Base-by-base conservation (phyloP, 208 protist species). In the Vickermania ingenoplastis region DNA sequence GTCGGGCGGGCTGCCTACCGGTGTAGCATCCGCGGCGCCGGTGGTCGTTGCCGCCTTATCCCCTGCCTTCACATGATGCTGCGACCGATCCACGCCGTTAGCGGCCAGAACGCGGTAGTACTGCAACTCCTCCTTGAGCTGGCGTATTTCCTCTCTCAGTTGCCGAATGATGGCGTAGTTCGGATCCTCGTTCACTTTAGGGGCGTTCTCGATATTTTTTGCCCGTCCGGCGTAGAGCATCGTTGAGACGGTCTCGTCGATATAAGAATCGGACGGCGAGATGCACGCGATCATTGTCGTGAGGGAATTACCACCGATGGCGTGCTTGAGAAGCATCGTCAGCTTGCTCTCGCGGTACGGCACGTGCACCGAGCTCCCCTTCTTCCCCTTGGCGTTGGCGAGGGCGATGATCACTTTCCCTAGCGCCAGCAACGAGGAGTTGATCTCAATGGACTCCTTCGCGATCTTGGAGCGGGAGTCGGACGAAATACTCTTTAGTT, bases 351-450 rank as follows among this genome's bases (percentile, higher is more conserved):
- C 91, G 7, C 91, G 85, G 62, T 97, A 97, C 3, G 91, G 92
- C 24, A 97, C 73, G 73, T 96, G 88, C 36, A 45, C 36, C 36
- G 36, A 45, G 7, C 11, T 7, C 3, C 62, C 63, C 2, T 26
- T n/a, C 14, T 23, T 54, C 17, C 7, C 45, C 13, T 25, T 41
- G 3, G 57, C 14, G 22, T 23, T 45, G 0, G 71, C 59, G 2
- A 97, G 82, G 7, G 89, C 86, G 17, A 66, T 89, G 57, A 97
- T 96, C n/a, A 97, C 92, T 53, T 94, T 95, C 1, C 90, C 88
- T 0, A 97, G 67, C 1, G 90, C 76, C 25, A 96, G 79, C 31
- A 97, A 73, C 0, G 90, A 96, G 1, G 83, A 78, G 71, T 97
- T 97, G 67, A 97, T 97, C 21, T 96, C 88, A 48, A 93, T 88